A percentile compares a stretch with the other conserved stretches of the same genome.
Conservation (phyloP, 2,329 filamentous ascomycete genomes). For the Aspergillus piperis region DNA sequence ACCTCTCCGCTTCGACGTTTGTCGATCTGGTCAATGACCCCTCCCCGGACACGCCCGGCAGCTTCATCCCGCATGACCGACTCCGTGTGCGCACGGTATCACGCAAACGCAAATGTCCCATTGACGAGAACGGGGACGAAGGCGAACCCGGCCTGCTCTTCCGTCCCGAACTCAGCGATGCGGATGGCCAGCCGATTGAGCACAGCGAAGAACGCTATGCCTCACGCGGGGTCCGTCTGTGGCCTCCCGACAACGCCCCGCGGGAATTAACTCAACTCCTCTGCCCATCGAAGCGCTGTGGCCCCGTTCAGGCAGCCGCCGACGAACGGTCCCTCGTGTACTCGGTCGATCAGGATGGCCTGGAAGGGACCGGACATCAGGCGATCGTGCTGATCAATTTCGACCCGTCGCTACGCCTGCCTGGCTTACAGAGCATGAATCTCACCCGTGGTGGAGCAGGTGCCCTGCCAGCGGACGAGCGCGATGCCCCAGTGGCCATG, state of each 20-base stretch:
- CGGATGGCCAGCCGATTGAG: slow-evolving; percentile 29
- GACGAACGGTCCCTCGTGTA: slow-evolving; percentile 47
- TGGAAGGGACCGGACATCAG: slow-evolving; percentile 23
- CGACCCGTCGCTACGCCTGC: slow-evolving; percentile 38
- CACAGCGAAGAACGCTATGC: slow-evolving; percentile 42
- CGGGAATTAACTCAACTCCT: slow-evolving; percentile 40
- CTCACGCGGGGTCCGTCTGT: slow-evolving; percentile 43
- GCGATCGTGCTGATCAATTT: slow-evolving; percentile 44
- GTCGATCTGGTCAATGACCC: slow-evolving; percentile 49
- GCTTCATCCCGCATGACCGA: slow-evolving; percentile 38
- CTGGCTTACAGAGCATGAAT: slow-evolving; percentile 21
- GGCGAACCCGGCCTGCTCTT: slow-evolving; percentile 30
- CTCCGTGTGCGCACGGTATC: slow-evolving; percentile 46
- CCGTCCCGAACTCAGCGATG: slow-evolving; percentile 29
- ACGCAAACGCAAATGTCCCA: slow-evolving; percentile 43
- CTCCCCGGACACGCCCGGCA: slow-evolving; percentile 18
- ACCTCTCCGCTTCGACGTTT: slow-evolving; percentile 43
- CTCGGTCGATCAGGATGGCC: slow-evolving; percentile 33
- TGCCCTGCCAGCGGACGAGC: background rate
- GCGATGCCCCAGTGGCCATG: slow-evolving; percentile 10
- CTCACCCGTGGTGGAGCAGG: background rate
- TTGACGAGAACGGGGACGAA: slow-evolving; percentile 36
- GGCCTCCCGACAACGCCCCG: slow-evolving; percentile 45
- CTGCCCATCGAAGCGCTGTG: slow-evolving; percentile 39
- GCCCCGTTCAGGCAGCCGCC: slow-evolving; percentile 36